phyloP scores from a whole-genome alignment of 345 rosid species.

The Populus euphratica region DNA sequence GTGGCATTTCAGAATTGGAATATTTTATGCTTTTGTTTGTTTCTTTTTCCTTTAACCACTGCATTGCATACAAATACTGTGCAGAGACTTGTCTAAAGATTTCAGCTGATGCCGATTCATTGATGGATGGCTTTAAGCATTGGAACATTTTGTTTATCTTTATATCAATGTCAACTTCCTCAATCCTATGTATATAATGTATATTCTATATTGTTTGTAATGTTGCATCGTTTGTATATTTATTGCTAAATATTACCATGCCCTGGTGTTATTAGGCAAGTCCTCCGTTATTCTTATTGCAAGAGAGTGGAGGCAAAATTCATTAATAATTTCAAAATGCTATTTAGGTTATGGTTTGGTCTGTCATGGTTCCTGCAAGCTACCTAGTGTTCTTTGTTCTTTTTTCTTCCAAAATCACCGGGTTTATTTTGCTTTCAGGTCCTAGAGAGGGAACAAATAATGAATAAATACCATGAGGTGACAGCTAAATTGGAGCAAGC shows the following conservation, averaged over 20 bases:
- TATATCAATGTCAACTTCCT: neutral
- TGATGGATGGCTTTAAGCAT: neutral
- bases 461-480: conserved; percentile 60
- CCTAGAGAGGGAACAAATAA: conserved; percentile 73
- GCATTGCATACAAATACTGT: neutral
- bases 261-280: neutral
- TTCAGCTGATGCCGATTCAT: neutral
- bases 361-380: neutral
- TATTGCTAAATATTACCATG: neutral
- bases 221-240: neutral
- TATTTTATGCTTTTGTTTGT: neutral
- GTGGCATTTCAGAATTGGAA: neutral
- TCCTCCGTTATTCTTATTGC: neutral
- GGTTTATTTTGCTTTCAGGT: conserved; percentile 46
- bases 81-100: neutral
- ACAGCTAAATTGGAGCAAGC: conserved; percentile 67
- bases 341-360: neutral
- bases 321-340: neutral
- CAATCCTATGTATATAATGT: neutral
- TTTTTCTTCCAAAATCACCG: neutral
- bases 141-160: neutral
- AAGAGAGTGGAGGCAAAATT: neutral
- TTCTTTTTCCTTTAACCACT: neutral
- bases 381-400: neutral
- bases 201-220: neutral